Base-by-base conservation (phyloP, 768 basidiomycete genomes). In the Rhizopogon vesiculosus region DNA sequence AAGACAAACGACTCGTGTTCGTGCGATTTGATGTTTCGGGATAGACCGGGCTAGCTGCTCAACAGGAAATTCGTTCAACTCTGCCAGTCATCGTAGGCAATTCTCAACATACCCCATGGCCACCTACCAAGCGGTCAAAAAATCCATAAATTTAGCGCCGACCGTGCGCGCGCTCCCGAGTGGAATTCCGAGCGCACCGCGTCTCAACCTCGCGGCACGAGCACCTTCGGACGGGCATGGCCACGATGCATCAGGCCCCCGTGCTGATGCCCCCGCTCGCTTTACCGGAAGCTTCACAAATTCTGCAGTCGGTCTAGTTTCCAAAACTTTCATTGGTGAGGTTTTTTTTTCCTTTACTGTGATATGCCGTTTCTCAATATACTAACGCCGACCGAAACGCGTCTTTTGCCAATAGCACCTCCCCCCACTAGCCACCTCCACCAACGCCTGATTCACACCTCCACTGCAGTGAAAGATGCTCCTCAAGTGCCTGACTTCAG, bases 401-500 rank as follows among this genome's bases (percentile, higher is more conserved):
- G 45, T 33, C 31, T 45, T 28, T 44, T 54, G 28, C 15, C 25
- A 31, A 18, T 22, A 55, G 56, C 68, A 81, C 87, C 81, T 45
- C 71, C 79, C n/a, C 67, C 83, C 18, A 81, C 82, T 16, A 71
- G 76, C 55, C 69, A 75, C 61, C 76, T 76, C 73, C 82, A 85
- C 59, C 85, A 82, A 56, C 87, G 91, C 67, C 78, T 86, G 57
- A 75, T 96, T 56, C 89, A 91, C 68, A 89, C 90, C 62, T 87
- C 93, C 53, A 79, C 84, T 44, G 75, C 78, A 54, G 76, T 76
- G 63, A 82, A 80, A 63, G 84, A 87, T 65, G 84, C 87, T 31
- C 86, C 90, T 45, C 78, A 91, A 59, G 91, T 96, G 7, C 97
- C 97, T 60, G 89, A 98, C 77, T 95, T 89, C 69, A 81, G 85